Base-by-base conservation (phyloP, 371 early-diverging fungal genomes). In the Parasitella parasitica region DNA sequence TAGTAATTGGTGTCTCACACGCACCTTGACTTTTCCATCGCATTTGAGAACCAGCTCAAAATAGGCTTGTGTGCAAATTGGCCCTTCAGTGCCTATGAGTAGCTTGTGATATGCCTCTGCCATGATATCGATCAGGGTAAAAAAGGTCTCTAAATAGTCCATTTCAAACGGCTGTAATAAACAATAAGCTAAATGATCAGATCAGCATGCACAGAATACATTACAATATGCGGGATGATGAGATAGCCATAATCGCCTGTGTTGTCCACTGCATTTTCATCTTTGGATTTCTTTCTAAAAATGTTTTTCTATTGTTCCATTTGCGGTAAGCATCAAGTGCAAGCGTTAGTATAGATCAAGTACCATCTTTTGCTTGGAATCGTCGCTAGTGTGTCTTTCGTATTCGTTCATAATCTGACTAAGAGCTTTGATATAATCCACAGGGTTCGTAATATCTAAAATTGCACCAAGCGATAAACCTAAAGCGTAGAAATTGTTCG, bases 341-440 rank as follows among this genome's bases (percentile, higher is more conserved):
- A 27, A n/a, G 30, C 8, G n/a, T n/a, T 8, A 0, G 2, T 1
- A 28, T 36, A 11, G 24, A 36, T 18, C 20, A 54, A n/a, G 48
- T 69, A 81, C 83, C 84, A 84, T 80, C 55, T 84, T 84, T 38
- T 79, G 81, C 35, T 73, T 80, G 7, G 81, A 71, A 34, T 75
- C 71, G 18, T 84, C 84, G 39, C 69, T 81, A 3, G 79, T 80
- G 46, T 82, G 72, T 54, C 70, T 71, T 43, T 84, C 84, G 62
- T 79, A 89, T 63, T 89, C 89, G 50, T 60, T 76, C 43, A 88
- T 73, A 20, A 87, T 69, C 9, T 86, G 83, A 30, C 63, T 77
- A 15, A 88, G 66, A 11, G 89, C 86, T 51, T 85, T 87, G 4
- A 87, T 77, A 57, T 85, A 89, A 65, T 89, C 89, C 2, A 72